Evolutionary conservation across 371 early-diverging fungal species (phyloP).

Genomic region (Mortierella sp.): DNA sequence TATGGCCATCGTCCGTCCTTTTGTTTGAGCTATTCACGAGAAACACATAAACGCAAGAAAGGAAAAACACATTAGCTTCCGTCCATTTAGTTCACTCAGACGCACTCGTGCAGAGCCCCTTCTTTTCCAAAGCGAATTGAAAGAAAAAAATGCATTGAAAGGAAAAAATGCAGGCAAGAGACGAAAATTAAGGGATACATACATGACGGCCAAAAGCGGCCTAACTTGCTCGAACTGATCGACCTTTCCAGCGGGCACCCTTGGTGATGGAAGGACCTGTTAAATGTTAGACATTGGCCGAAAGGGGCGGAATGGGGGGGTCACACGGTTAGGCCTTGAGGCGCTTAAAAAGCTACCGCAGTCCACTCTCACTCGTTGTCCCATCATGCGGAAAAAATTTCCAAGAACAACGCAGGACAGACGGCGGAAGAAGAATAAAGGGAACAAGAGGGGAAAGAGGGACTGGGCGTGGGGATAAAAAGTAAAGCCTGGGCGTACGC

Average conservation of each 20-base stretch:
- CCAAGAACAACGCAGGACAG: constrained; percentile 6
- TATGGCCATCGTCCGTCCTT: constrained; percentile 20
- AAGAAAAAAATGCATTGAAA: neutral
- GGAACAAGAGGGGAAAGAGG: neutral
- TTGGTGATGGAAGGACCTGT: constrained; percentile 49
- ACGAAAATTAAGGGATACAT: constrained; percentile 32
- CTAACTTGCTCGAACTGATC: constrained; percentile 57
- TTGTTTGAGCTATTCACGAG: constrained; percentile 22
- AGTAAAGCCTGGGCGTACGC: constrained; percentile 1
- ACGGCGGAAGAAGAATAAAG: neutral
- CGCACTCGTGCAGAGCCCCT: neutral
- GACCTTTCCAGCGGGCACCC: constrained; percentile 28
- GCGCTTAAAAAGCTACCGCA: constrained; percentile 18
- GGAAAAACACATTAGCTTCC: neutral
- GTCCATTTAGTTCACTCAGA: neutral
- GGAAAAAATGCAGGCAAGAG: neutral
- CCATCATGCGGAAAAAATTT: constrained; percentile 9
- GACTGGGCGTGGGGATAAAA: neutral
- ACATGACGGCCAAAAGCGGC: constrained; percentile 68
- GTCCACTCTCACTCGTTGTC: constrained; percentile 7
- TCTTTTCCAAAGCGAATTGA: neutral
- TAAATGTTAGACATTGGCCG: constrained; percentile 8
- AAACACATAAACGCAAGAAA: neutral
- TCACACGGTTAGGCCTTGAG: neutral
- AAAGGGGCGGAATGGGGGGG: neutral